Conservation (phyloP, 2,329 filamentous ascomycete genomes). For the Trichophyton mentagrophytes region DNA sequence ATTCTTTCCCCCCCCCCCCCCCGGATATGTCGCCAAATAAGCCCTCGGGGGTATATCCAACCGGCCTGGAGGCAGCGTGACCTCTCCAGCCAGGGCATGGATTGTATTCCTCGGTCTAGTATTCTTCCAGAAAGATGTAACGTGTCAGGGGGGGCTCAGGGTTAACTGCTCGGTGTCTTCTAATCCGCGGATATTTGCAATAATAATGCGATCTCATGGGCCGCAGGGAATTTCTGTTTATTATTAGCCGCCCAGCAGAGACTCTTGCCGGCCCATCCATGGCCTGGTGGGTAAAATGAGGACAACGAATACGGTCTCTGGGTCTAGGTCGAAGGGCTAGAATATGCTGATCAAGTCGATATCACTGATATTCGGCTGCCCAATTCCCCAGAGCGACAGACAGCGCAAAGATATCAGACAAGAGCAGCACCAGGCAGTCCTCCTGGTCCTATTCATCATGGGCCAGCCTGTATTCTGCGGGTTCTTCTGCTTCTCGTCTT, state of each 20-base stretch:
- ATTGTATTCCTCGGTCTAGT: not conserved
- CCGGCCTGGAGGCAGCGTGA: not conserved
- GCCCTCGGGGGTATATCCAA: not conserved
- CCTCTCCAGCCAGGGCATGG: not conserved
- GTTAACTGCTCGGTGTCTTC: not conserved
- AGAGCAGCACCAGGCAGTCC: no score
- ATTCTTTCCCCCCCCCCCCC: not conserved
- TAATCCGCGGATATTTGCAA: not conserved
- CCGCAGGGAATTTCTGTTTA: not conserved
- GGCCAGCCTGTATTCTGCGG: no score
- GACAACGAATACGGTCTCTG: no score
- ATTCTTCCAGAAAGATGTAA: conserved; percentile 1
- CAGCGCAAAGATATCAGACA: no score
- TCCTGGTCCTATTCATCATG: no score
- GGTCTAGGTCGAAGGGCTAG: not conserved
- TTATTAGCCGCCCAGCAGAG: not conserved
- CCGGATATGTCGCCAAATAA: not conserved
- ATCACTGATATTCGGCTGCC: no score
- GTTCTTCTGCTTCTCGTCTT: no score
- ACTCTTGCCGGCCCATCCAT: not conserved
- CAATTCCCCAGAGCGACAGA: no score
- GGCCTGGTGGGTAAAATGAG: no score
- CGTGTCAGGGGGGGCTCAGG: not conserved
- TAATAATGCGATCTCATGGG: no score
- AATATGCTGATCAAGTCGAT: not conserved